Evolutionary conservation across 116 monocot species (phyloP).

Genomic region (Dioscorea cayenensis): DNA sequence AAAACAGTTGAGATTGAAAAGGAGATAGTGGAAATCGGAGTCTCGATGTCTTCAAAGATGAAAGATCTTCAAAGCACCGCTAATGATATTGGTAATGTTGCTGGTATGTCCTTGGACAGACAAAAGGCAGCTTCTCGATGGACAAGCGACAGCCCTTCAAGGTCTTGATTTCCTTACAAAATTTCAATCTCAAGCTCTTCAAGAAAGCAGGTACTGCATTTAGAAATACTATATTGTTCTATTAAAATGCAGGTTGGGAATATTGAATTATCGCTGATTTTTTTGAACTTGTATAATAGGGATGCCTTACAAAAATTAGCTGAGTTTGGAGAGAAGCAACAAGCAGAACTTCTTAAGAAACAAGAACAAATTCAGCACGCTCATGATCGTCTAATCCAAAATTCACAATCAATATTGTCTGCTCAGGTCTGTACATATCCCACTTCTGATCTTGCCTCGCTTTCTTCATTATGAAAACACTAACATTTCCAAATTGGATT

Average conservation of each 20-base stretch:
- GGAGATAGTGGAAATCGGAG: conserved; percentile 49
- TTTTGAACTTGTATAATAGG: conserved; percentile 14
- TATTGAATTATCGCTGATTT: not conserved
- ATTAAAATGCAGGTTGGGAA: no score
- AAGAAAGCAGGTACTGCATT: conserved; percentile 70
- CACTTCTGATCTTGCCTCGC: not conserved
- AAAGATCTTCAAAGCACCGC: conserved; percentile 60
- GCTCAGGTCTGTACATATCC: conserved; percentile 52
- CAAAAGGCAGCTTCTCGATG: conserved; percentile 60
- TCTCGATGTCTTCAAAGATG: conserved; percentile 69
- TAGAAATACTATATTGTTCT: not conserved
- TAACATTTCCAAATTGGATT: not conserved
- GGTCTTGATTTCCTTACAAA: conserved; percentile 64
- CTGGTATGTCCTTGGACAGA: conserved; percentile 56
- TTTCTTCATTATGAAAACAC: not conserved
- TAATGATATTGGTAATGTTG: conserved; percentile 46
- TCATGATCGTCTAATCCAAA: conserved; percentile 61
- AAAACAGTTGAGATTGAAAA: conserved; percentile 48
- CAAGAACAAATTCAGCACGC: conserved; percentile 68
- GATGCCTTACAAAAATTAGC: conserved; percentile 55
- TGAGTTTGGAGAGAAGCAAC: conserved; percentile 64
- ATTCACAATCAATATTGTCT: conserved; percentile 76
- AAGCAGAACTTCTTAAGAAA: conserved; percentile 56
- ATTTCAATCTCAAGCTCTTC: conserved; percentile 78
- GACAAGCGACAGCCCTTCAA: conserved; percentile 52